phyloP scores from a whole-genome alignment of 2,329 filamentous ascomycete species.

The Colletotrichum tanaceti region DNA sequence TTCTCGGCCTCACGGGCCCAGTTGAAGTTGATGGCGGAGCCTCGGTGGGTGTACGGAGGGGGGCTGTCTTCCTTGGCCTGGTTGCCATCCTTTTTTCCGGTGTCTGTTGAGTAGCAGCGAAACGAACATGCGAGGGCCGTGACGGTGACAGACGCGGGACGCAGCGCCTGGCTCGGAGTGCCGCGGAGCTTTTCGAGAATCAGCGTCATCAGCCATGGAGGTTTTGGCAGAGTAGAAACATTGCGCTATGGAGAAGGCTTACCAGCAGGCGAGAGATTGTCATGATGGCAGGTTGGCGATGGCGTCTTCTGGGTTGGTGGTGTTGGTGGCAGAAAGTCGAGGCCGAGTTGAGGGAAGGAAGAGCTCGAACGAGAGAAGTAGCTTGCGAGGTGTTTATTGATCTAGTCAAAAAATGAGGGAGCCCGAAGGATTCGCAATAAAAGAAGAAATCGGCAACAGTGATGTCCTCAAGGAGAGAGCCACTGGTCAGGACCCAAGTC shows the following conservation, averaged over 20 bases:
- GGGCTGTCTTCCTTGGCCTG: conserved; percentile 5
- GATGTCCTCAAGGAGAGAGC: conserved; percentile 9
- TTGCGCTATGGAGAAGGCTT: background rate
- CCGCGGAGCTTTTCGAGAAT: conserved; percentile 12
- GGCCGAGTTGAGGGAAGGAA: conserved; percentile 9
- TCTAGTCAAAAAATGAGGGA: background rate
- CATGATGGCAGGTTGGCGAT: conserved; percentile 10
- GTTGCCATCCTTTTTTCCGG: conserved; percentile 22
- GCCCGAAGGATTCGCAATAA: background rate
- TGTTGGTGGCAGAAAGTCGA: background rate
- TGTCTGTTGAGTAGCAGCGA: conserved; percentile 22
- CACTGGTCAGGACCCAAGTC: background rate
- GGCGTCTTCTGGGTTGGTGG: background rate
- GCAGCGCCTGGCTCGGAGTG: background rate
- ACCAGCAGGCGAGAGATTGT: conserved; percentile 26
- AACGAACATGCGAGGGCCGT: background rate
- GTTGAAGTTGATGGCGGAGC: conserved; percentile 41
- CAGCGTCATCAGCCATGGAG: background rate
- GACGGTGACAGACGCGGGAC: conserved; percentile 2
- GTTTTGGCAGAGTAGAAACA: background rate
- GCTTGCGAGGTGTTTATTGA: background rate
- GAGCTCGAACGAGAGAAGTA: background rate
- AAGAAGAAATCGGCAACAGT: conserved; percentile 9
- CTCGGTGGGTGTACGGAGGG: conserved; percentile 33
- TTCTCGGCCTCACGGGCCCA: conserved; percentile 32